Percentiles rank a stretch among this genome's conserved stretches.
Conservation (phyloP, 163 green algal genomes). For the Trebouxiophyceae sp. region DNA sequence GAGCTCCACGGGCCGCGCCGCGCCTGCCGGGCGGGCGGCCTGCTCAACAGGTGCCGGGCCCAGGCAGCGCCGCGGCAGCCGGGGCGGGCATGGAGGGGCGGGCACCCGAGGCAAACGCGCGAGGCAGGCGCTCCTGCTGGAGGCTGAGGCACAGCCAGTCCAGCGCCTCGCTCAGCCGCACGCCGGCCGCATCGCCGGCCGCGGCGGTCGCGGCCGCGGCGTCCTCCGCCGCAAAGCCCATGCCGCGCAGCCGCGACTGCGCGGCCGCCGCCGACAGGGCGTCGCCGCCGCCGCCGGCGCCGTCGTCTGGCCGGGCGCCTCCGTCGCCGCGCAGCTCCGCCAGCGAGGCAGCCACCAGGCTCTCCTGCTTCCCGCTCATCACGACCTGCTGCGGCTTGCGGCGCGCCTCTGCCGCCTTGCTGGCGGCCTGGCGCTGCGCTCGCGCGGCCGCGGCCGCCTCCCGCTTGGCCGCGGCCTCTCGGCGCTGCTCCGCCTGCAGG, state of each 20-base stretch:
- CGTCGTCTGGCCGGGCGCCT: not conserved
- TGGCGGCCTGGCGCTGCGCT: no score
- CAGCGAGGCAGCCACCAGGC: constrained; percentile 50
- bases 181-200: not conserved
- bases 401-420: constrained; percentile 16
- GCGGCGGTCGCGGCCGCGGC: constrained; percentile 10
- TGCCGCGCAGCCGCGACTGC: not conserved
- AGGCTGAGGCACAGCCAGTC: constrained; percentile 69
- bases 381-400: constrained; percentile 37
- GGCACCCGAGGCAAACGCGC: constrained; percentile 37
- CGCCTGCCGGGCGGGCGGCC: no score
- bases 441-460: no score
- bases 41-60: no score
- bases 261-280: no score
- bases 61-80: no score
- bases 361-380: constrained; percentile 65
- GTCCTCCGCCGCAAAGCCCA: constrained; percentile 20
- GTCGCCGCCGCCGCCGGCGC: constrained; percentile 3
- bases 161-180: constrained; percentile 19
- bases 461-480: no score
- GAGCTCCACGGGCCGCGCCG: no score
- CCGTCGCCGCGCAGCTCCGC: constrained; percentile 18
- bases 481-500: no score
- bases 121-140: constrained; percentile 46
- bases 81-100: no score